Evolutionary conservation across 805 yeast genomes (phyloP).

Genomic region (Candida rishiriensis): DNA sequence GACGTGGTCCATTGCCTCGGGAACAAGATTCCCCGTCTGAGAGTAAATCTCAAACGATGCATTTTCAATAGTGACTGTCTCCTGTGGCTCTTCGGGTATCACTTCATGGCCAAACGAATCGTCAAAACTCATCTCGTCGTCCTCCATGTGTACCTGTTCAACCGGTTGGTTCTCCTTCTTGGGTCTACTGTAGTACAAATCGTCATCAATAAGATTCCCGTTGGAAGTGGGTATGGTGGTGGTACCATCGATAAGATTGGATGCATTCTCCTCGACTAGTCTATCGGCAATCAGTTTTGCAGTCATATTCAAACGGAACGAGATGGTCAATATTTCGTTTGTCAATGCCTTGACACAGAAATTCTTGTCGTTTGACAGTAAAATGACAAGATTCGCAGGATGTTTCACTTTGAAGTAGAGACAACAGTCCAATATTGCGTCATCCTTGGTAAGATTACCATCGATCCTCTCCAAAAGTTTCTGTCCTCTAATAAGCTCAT

Average conservation of each 20-base stretch:
- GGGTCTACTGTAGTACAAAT: background rate
- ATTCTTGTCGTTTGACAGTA: conserved; percentile 80
- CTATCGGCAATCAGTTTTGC: conserved; percentile 39
- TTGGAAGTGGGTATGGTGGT: background rate
- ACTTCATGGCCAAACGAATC: conserved; percentile 4
- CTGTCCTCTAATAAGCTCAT: conserved; percentile 60
- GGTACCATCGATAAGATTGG: background rate
- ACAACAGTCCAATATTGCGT: conserved; percentile 83
- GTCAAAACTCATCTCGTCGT: conserved; percentile 13
- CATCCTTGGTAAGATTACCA: conserved; percentile 52
- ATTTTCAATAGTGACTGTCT: conserved; percentile 11
- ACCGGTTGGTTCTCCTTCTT: background rate
- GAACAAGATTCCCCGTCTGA: conserved; percentile 38
- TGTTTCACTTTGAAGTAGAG: conserved; percentile 47
- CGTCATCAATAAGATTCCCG: conserved; percentile 8
- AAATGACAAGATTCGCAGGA: conserved; percentile 41
- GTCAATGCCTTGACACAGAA: conserved; percentile 73
- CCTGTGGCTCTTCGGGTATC: background rate
- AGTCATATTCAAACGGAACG: conserved; percentile 41
- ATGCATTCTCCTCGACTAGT: conserved; percentile 31
- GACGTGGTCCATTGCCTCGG: conserved; percentile 45
- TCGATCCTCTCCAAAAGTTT: conserved; percentile 50
- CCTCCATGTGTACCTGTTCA: background rate
- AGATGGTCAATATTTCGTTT: conserved; percentile 62
- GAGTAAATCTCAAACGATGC: conserved; percentile 28